Evolutionary conservation across 2,329 filamentous ascomycete species (phyloP).

Genomic region (Neofusicoccum parvum): DNA sequence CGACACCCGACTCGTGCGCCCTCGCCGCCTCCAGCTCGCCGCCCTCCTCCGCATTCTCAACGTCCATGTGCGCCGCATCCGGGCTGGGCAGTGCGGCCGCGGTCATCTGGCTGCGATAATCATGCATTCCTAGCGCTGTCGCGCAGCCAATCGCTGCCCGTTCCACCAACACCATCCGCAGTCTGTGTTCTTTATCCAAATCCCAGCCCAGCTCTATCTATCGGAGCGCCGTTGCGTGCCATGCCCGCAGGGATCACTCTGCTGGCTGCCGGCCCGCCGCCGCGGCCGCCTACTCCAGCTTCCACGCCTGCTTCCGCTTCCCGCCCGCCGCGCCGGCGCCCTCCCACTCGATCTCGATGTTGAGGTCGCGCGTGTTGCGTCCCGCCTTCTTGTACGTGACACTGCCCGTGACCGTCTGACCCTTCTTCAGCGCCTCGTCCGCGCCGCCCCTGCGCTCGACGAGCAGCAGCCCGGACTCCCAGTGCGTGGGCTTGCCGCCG

Average conservation of each 20-base stretch:
- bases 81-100: not conserved
- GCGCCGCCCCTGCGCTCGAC: slow-evolving; percentile 60
- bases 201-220: slow-evolving; percentile 16
- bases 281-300: slow-evolving; percentile 29
- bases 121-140: slow-evolving; percentile 11
- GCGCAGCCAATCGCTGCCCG: not conserved
- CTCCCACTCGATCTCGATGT: slow-evolving; percentile 44
- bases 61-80: not conserved
- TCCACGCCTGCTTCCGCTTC: slow-evolving; percentile 34
- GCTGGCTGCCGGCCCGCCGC: not conserved
- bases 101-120: slow-evolving; percentile 4
- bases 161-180: not conserved
- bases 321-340: slow-evolving; percentile 28
- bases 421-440: slow-evolving; percentile 52
- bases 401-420: slow-evolving; percentile 64
- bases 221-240: slow-evolving; percentile 23
- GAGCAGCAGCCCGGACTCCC: slow-evolving; percentile 81
- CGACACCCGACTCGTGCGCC: not conserved
- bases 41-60: not conserved
- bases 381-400: slow-evolving; percentile 69
- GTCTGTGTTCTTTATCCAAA: no score
- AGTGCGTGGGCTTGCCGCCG: slow-evolving; percentile 76
- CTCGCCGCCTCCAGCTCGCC: not conserved
- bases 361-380: slow-evolving; percentile 42
- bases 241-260: slow-evolving; percentile 23